phyloP scores from a whole-genome alignment of 345 rosid genomes.

The Lepidium sativum region DNA sequence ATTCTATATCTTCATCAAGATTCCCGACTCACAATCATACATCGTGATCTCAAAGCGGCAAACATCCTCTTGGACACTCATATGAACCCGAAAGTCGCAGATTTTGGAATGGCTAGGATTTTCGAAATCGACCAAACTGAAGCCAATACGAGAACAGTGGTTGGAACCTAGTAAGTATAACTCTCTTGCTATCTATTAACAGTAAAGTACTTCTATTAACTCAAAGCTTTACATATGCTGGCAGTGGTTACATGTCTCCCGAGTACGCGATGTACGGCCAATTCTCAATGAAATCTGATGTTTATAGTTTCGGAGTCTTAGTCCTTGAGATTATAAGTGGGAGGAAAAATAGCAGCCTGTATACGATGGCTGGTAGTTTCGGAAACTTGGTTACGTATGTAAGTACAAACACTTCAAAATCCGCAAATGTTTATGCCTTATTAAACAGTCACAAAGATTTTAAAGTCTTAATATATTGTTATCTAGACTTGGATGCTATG shows the following conservation, averaged over 20 bases:
- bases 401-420: background rate
- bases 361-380: background rate
- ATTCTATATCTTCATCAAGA: too few species aligned
- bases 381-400: conserved; percentile 20
- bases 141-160: too few species aligned
- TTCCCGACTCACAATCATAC: too few species aligned
- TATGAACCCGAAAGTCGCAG: too few species aligned
- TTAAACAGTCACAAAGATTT: background rate
- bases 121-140: too few species aligned
- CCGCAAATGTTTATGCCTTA: too few species aligned
- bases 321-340: conserved; percentile 23
- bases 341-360: conserved; percentile 6
- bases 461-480: background rate
- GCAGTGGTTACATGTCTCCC: too few species aligned
- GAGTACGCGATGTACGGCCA: too few species aligned
- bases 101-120: conserved; percentile 25
- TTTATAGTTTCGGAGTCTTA: too few species aligned
- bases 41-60: too few species aligned
- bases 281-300: too few species aligned
- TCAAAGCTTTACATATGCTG: background rate
- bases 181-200: background rate
- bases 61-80: too few species aligned
- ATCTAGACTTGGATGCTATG: conserved; percentile 42
- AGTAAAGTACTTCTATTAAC: background rate
- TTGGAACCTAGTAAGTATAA: conserved; percentile 26